phyloP scores from a whole-genome alignment of 208 protist species.

The Angomonas desouzai region DNA sequence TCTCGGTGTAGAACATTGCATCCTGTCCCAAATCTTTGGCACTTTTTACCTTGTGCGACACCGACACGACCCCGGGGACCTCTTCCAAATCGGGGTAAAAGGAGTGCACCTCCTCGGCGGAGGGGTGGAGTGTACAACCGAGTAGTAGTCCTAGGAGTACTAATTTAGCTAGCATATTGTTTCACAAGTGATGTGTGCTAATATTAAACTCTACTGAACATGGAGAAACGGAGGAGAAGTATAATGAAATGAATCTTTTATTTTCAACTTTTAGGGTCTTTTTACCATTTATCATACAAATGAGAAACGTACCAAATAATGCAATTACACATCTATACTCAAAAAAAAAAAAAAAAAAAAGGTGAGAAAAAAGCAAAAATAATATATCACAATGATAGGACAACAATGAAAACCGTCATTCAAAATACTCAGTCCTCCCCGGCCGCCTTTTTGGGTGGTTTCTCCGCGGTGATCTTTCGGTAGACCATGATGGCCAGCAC shows the following conservation, averaged over 20 bases:
- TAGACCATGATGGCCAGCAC: background rate
- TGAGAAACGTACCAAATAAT: no score
- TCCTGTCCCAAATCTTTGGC: background rate
- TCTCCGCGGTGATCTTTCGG: background rate
- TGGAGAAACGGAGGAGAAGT: no score
- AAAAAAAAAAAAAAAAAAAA: slow-evolving; percentile 3
- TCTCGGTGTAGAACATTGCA: background rate
- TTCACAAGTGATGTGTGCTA: no score
- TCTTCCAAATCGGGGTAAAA: background rate
- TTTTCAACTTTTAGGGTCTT: no score
- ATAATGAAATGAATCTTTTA: no score
- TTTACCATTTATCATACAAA: no score
- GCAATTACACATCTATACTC: no score
- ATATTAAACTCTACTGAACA: no score
- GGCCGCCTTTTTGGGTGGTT: background rate
- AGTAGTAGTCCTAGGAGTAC: background rate
- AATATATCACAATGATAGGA: slow-evolving; percentile 5
- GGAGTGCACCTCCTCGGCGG: background rate
- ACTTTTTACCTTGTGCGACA: background rate
- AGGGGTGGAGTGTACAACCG: background rate
- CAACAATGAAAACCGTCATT: slow-evolving; percentile 11
- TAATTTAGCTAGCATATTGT: no score
- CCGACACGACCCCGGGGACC: background rate
- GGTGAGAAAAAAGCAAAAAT: background rate
- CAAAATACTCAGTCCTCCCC: slow-evolving; percentile 1